A percentile compares a stretch with the other conserved stretches of the same genome.
These are phyloP conservation scores for Biscogniauxia mediterranea DNA, from an alignment of 2,329 filamentous ascomycete species.

Conservation along the genomic window DNA sequence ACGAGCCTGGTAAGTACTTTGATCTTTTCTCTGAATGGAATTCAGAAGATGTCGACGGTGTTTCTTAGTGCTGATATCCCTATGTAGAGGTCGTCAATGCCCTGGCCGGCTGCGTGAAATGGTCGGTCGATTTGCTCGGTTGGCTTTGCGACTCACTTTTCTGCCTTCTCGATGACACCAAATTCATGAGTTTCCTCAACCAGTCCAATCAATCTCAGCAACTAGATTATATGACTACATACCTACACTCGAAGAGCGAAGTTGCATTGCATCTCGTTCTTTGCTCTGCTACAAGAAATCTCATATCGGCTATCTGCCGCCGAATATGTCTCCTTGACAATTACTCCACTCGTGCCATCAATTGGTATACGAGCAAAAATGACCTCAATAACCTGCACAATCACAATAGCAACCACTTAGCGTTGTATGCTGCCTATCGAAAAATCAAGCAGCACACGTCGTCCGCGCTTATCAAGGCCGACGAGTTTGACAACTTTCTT, in stretches of 20 bases:
- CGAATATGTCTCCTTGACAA: constrained; percentile 58
- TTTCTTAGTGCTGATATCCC: constrained; percentile 13
- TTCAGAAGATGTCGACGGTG: neutral
- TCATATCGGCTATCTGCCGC: constrained; percentile 67
- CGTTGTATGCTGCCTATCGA: constrained; percentile 56
- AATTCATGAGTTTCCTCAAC: constrained; percentile 49
- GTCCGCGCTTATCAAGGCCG: constrained; percentile 54
- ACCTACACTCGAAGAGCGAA: constrained; percentile 54
- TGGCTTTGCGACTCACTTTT: constrained; percentile 62
- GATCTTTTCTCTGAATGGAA: constrained; percentile 2
- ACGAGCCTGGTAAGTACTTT: constrained; percentile 56
- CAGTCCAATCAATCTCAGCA: constrained; percentile 36
- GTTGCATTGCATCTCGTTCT: constrained; percentile 64
- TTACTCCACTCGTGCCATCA: constrained; percentile 47
- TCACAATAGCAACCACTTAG: constrained; percentile 43
- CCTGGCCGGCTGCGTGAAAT: constrained; percentile 72
- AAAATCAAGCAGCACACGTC: constrained; percentile 52
- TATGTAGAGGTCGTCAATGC: constrained; percentile 66
- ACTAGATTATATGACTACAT: constrained; percentile 48
- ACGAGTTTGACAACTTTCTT: constrained; percentile 63
- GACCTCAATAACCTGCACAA: constrained; percentile 43
- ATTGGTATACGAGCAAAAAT: constrained; percentile 47
- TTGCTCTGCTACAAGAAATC: constrained; percentile 70
- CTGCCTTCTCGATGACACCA: constrained; percentile 50
- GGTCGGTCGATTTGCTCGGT: constrained; percentile 70